A percentile compares a stretch with the other conserved stretches of the same genome.
Evolutionary conservation across 345 rosid species (phyloP).

Genomic region (Iberis pinnata): DNA sequence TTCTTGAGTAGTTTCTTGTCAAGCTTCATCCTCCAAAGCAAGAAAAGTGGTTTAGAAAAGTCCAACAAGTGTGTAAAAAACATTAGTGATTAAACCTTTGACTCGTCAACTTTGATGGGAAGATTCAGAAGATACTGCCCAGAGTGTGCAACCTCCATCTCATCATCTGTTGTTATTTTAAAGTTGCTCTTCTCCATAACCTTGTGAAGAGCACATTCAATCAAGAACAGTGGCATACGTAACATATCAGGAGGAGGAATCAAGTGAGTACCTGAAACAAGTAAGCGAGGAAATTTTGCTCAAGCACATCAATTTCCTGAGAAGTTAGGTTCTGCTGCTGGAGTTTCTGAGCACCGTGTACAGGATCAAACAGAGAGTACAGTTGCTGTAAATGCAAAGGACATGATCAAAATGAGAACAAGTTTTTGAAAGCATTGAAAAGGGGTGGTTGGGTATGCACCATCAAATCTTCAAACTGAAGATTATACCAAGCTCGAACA

Average conservation of each 20-base stretch:
- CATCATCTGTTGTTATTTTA: conserved; percentile 67
- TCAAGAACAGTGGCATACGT: no score
- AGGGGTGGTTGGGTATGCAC: conserved; percentile 27
- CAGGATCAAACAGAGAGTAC: conserved; percentile 88
- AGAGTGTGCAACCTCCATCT: conserved; percentile 77
- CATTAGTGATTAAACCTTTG: conserved; percentile 49
- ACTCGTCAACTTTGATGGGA: conserved; percentile 82
- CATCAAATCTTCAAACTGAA: conserved; percentile 95
- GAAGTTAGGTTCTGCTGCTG: conserved; percentile 65
- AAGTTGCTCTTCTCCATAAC: conserved; percentile 98
- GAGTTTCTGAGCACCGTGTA: conserved; percentile 62
- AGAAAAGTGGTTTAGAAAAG: background rate
- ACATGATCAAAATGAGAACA: conserved; percentile 10
- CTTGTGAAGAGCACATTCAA: no score
- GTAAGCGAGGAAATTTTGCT: conserved; percentile 77
- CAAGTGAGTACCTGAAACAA: conserved; percentile 62
- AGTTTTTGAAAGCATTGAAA: background rate
- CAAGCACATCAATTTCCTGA: conserved; percentile 64
- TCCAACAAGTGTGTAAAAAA: background rate
- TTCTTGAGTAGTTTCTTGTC: conserved; percentile 70
- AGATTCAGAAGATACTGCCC: conserved; percentile 91
- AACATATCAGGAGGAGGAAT: background rate
- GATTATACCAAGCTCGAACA: conserved; percentile 91
- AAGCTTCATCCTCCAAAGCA: conserved; percentile 51
- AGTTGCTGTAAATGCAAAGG: conserved; percentile 56